Conservation (phyloP, 2,329 filamentous ascomycete species). For the Esteya vermicola region DNA sequence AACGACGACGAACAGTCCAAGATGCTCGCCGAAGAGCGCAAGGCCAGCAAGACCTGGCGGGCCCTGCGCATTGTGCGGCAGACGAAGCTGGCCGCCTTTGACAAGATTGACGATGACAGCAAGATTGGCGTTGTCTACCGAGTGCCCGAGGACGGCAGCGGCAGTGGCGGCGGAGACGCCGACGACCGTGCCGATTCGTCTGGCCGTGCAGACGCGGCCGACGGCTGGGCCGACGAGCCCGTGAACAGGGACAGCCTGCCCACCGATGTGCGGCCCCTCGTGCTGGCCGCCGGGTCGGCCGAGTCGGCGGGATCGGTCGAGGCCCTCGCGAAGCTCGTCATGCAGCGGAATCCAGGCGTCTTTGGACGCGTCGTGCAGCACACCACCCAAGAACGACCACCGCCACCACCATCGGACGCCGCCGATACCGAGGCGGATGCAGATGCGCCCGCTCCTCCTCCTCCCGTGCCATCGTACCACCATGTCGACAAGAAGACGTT, state of each 20-base stretch:
- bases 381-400: no score
- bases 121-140: slow-evolving; percentile 53
- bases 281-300: slow-evolving; percentile 50
- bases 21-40: slow-evolving; percentile 46
- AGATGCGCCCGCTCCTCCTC: no score
- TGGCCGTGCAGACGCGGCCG: no score
- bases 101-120: slow-evolving; percentile 74
- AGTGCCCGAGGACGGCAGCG: slow-evolving; percentile 39
- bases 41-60: slow-evolving; percentile 83
- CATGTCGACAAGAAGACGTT: slow-evolving; percentile 38
- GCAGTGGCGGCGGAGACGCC: slow-evolving; percentile 11
- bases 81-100: slow-evolving; percentile 61
- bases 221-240: slow-evolving; percentile 5
- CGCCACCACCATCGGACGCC: no score
- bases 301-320: slow-evolving; percentile 46
- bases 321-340: slow-evolving; percentile 46
- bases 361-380: slow-evolving; percentile 46
- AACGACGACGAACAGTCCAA: slow-evolving; percentile 49
- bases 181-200: no score
- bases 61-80: slow-evolving; percentile 68
- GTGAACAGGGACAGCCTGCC: slow-evolving; percentile 21
- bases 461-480: not conserved
- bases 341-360: slow-evolving; percentile 47
- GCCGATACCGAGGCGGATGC: no score
- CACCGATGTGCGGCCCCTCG: slow-evolving; percentile 38